Evolutionary conservation across 2,329 filamentous ascomycete species (phyloP).

Genomic region (Pseudonectria buxi): DNA sequence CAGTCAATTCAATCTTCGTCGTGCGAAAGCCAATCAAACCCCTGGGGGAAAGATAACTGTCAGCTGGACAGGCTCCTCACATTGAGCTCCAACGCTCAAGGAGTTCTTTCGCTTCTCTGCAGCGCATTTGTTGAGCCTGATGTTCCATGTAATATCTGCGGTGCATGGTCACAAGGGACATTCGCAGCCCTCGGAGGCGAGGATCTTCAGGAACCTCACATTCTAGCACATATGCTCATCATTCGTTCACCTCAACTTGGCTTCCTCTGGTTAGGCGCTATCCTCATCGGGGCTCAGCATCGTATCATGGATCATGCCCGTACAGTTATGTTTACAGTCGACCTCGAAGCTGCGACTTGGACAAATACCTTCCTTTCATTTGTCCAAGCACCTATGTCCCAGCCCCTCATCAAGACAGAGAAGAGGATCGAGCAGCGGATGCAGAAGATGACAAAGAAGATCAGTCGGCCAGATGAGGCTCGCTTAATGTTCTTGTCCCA

Average conservation of each 20-base stretch:
- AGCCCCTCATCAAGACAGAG: neutral
- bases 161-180: slow-evolving; percentile 7
- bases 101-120: slow-evolving; percentile 4
- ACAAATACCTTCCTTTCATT: slow-evolving; percentile 5
- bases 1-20: neutral
- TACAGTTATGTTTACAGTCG: slow-evolving; percentile 1
- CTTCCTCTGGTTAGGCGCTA: slow-evolving; percentile 3
- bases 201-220: neutral
- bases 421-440: too few species aligned
- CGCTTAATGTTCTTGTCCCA: slow-evolving; percentile 3
- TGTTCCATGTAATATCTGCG: slow-evolving; percentile 4
- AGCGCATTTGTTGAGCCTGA: slow-evolving; percentile 7
- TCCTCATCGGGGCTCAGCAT: slow-evolving; percentile 3
- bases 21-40: neutral
- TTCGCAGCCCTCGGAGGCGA: slow-evolving; percentile 3
- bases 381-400: slow-evolving; percentile 3
- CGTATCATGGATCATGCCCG: neutral
- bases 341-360: slow-evolving; percentile 4
- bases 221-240: slow-evolving; percentile 7
- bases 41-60: neutral
- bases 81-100: slow-evolving; percentile 1
- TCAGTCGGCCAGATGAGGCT: slow-evolving; percentile 5
- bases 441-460: too few species aligned
- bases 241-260: slow-evolving; percentile 2
- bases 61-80: slow-evolving; percentile 6